A percentile compares a stretch with the other conserved stretches of the same genome.
phyloP scores from a whole-genome alignment of 805 yeast genomes.

The Lipomyces kockii region DNA sequence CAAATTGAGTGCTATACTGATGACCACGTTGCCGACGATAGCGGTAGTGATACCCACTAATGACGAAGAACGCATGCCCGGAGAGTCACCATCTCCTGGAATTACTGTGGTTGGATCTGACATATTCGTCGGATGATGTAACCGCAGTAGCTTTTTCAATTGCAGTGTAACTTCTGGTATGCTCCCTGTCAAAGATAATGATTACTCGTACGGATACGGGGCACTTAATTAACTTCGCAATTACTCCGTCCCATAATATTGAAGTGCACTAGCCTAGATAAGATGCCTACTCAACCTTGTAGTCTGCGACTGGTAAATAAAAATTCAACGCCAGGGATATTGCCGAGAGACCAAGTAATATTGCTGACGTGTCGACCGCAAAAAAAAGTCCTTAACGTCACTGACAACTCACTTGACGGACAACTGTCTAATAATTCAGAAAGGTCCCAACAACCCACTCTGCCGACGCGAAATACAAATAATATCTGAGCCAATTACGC shows the following conservation, averaged over 20 bases:
- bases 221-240: background rate
- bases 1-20: slow-evolving; percentile 49
- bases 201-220: background rate
- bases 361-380: background rate
- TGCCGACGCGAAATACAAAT: background rate
- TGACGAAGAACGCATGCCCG: slow-evolving; percentile 28
- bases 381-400: background rate
- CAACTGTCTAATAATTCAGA: background rate
- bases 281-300: background rate
- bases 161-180: background rate
- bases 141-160: background rate
- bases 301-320: background rate
- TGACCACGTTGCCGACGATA: slow-evolving; percentile 48
- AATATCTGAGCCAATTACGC: background rate
- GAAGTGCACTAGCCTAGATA: background rate
- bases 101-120: background rate
- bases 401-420: background rate
- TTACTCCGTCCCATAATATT: background rate
- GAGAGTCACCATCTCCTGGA: slow-evolving; percentile 10
- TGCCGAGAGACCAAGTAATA: background rate
- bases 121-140: background rate
- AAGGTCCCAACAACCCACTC: background rate
- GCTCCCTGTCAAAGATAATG: background rate
- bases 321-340: background rate
- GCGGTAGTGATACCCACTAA: slow-evolving; percentile 46